Percentiles rank a stretch among this genome's conserved stretches.
These are phyloP conservation scores for Dianthus caryophyllus DNA, from an alignment of 148 eudicot genomes.

Conservation along the genomic window DNA sequence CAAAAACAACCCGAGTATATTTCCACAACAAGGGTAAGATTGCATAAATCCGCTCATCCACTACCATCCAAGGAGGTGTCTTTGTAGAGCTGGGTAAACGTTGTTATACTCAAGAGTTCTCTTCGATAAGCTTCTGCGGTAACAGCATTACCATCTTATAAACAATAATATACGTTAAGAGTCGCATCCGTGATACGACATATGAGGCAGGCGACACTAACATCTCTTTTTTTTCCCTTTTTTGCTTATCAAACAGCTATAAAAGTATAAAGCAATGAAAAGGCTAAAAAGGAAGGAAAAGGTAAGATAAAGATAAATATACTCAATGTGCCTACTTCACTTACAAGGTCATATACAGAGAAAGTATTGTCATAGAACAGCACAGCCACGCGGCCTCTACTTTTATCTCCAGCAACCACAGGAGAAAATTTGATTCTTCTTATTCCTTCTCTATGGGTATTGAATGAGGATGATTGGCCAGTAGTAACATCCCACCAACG, in stretches of 20 bases:
- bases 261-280: slow-evolving; percentile 5
- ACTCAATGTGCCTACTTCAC: slow-evolving; percentile 18
- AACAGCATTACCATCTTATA: neutral
- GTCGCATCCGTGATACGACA: neutral
- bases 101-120: neutral
- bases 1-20: neutral
- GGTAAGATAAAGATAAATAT: slow-evolving; percentile 6
- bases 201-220: neutral
- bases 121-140: neutral
- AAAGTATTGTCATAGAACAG: slow-evolving; percentile 86
- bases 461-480: slow-evolving; percentile 95
- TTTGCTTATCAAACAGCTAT: neutral
- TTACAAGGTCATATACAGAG: slow-evolving; percentile 95
- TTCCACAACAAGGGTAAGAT: neutral
- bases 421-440: slow-evolving; percentile 97
- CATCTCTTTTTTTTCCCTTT: slow-evolving; percentile 3
- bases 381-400: slow-evolving; percentile 94
- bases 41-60: neutral
- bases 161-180: neutral
- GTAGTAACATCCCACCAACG: slow-evolving; percentile 99
- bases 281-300: neutral
- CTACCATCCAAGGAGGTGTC: neutral
- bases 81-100: neutral
- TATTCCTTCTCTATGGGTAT: slow-evolving; percentile 93
- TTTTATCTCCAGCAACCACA: slow-evolving; percentile 85